These are phyloP conservation scores for Plasmodium billcollinsi DNA, from an alignment of 169 alveolate genomes.

Conservation along the genomic window DNA sequence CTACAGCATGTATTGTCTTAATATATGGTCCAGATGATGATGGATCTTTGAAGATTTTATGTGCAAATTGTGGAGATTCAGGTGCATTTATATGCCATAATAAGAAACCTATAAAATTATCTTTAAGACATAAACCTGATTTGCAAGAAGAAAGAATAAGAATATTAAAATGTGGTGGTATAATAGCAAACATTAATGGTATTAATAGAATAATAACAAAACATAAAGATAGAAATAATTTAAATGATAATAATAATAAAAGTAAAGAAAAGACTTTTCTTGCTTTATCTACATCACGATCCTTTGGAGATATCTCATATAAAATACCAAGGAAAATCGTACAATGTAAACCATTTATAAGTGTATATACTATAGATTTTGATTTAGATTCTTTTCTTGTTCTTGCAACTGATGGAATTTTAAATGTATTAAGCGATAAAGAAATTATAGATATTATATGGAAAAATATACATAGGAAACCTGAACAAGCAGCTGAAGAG, in stretches of 20 bases:
- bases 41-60: slow-evolving; percentile 80
- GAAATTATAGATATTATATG: slow-evolving; percentile 82
- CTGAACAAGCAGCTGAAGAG: slow-evolving; percentile 81
- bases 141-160: slow-evolving; percentile 78
- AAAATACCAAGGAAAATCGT: slow-evolving; percentile 81
- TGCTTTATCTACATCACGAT: slow-evolving; percentile 84
- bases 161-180: slow-evolving; percentile 82
- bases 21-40: slow-evolving; percentile 85
- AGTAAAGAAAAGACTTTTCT: slow-evolving; percentile 41
- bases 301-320: slow-evolving; percentile 81
- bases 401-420: slow-evolving; percentile 75
- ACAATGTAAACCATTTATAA: slow-evolving; percentile 80
- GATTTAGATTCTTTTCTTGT: slow-evolving; percentile 82
- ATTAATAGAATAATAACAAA: slow-evolving; percentile 79
- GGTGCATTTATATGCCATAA: slow-evolving; percentile 82
- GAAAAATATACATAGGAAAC: slow-evolving; percentile 76
- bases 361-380: slow-evolving; percentile 82
- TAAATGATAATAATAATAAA: not conserved
- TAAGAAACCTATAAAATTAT: slow-evolving; percentile 78
- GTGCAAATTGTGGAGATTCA: slow-evolving; percentile 87
- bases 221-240: slow-evolving; percentile 25
- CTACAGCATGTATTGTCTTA: slow-evolving; percentile 80
- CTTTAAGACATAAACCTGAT: slow-evolving; percentile 85
- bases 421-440: slow-evolving; percentile 75
- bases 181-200: slow-evolving; percentile 81